Base-by-base conservation (phyloP, 2,329 filamentous ascomycete species). In the Cladosporium sp. region DNA sequence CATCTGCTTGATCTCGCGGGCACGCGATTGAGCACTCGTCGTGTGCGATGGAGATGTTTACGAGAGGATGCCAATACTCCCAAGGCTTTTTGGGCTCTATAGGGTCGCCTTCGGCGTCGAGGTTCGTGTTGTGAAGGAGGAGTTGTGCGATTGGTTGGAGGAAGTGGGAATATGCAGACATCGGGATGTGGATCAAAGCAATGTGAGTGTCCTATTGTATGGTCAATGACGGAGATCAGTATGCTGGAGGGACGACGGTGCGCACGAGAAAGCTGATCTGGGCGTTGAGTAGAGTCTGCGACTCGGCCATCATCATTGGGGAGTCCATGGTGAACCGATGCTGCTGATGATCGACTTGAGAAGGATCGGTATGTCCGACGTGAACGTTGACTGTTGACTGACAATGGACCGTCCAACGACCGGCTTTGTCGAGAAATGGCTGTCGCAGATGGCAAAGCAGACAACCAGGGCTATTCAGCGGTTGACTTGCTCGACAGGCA, bases 11-110 rank as follows among this genome's bases (percentile, higher is more conserved):
- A 40, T 81, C 77, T 54, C 82, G 82, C 57, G 92, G 86, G 66
- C 92, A 97, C 50, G 95, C 89, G 49, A 98, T 80, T 3, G 90
- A 95, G 72, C 89, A 95, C 70, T 96, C 93, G 52, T 95, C 81
- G 0, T 90, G 89, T 0, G 91, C 97, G 63, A 97, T 81, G 57
- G 89, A 95, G 61, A 98, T 84, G 69, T 97, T 97, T 68, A 96
- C 80, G 70, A 98, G 97, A 42, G 84, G 83, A 70, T 93, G 86
- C 65, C 76, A 75, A 57, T 68, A 74, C 13, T 71, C 72, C 77
- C 72, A 77, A 13, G 68, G 66, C 52, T 66, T 69, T 19, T 63
- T 64, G 11, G 62, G 59, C 54, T 64, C 52, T 10, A 65, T 62
- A 33, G 70, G 65, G 9, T 70, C 58, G 43, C 71, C 70, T 40